Evolutionary conservation across 768 basidiomycete species (phyloP).

Genomic region (Cystoderma amianthinum): DNA sequence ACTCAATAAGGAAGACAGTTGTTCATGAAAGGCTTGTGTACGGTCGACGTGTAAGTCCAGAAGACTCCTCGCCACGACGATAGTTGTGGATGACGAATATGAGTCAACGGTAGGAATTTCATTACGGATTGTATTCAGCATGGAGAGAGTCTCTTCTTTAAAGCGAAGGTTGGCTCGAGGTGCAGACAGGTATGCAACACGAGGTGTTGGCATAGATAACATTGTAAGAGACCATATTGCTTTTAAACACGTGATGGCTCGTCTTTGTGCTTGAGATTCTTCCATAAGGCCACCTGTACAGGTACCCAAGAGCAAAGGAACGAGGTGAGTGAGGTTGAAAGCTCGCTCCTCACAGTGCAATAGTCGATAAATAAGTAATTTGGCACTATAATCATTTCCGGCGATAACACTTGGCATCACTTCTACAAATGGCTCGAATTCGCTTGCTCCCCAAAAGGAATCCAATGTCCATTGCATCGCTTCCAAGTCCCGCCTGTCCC

Average conservation of each 20-base stretch:
- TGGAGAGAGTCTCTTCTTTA: constrained; percentile 23
- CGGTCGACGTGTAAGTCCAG: constrained; percentile 26
- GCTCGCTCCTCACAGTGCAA: constrained; percentile 20
- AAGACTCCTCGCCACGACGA: constrained; percentile 22
- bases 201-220: constrained; percentile 23
- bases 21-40: constrained; percentile 12
- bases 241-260: constrained; percentile 25
- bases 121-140: constrained; percentile 13
- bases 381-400: constrained; percentile 30
- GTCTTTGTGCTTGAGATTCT: constrained; percentile 15
- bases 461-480: constrained; percentile 32
- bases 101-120: constrained; percentile 17
- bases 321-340: constrained; percentile 24
- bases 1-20: constrained; percentile 10
- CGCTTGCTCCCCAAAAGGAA: constrained; percentile 23
- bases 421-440: constrained; percentile 27
- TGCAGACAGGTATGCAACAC: background rate
- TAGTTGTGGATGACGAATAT: constrained; percentile 19
- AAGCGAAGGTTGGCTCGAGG: constrained; percentile 19
- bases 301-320: constrained; percentile 23
- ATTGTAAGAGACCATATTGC: constrained; percentile 36
- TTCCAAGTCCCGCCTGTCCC: constrained; percentile 30
- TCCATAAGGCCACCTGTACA: constrained; percentile 19
- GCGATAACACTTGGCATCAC: constrained; percentile 26
- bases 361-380: constrained; percentile 24